Evolutionary conservation across 1,284 basidiomycete genomes (phyloP), one percentile per base, ranked within the genome.

Genomic region (Coniferiporia weirii): DNA sequence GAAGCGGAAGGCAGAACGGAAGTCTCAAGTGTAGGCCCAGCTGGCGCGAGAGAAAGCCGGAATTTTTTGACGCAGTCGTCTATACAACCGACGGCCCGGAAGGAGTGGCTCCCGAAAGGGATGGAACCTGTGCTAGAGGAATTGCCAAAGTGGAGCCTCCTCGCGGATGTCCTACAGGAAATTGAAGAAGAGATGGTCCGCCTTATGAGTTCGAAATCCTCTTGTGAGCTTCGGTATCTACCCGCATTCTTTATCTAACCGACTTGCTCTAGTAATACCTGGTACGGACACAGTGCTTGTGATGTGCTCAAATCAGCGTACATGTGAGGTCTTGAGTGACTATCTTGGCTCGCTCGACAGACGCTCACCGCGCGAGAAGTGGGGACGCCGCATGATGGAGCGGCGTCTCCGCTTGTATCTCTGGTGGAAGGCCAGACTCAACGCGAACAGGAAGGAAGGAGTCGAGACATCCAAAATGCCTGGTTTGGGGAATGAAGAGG

Each of bases 71-170:
- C 55, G 4, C 70, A 69, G 20, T 64, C 32, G 17, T 10, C 7
- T 10, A n/a, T 20, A 48, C 63, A 38, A 44, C 47, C 27, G 66
- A 69, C 56, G 54, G 49, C 45, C 51, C 65, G 47, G 46, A 65
- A 62, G 66, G 72, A 65, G 38, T 92, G 93, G 85, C 67, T 95
- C 9, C 91, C 93, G 0, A 78, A 84, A 8, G 89, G 85, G 0
- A 87, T 97, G 68, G 85, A 93, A 45, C 91, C 93, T 0, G 83
- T 95, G 0, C 77, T 99, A 17, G 96, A 99, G 71, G 95, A 98
- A 69, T 81, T 92, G 44, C 96, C 96, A 0, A 99, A 99, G 69
- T 99, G 97, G 96, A 81, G 80, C 54, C 72, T 98, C 3, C 75
- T 99, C 3, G 83, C 86, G 0, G 91, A 95, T 12, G 82, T 97